Percentiles rank a stretch among this genome's conserved stretches.
phyloP scores from a whole-genome alignment of 192 early-diverging fungal genomes.

The Coemansia umbellata region DNA sequence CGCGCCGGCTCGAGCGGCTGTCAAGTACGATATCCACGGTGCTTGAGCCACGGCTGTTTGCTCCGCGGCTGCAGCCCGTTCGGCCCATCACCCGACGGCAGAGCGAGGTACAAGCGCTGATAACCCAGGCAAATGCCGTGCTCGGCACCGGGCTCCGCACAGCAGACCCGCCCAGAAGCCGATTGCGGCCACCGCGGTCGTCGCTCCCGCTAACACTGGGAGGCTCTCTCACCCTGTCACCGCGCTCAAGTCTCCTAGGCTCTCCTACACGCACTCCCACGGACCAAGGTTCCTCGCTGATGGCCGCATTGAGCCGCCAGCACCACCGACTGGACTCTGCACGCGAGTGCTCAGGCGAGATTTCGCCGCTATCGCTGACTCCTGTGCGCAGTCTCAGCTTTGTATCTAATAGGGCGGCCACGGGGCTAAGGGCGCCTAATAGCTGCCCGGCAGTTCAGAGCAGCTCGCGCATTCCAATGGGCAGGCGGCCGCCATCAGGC shows the following conservation, averaged over 20 bases:
- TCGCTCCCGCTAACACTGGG: constrained; percentile 21
- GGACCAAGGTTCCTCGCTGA: not conserved
- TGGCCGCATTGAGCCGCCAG: constrained; percentile 16
- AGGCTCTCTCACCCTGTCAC: constrained; percentile 6
- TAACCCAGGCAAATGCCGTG: constrained; percentile 45
- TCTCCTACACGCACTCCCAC: not conserved
- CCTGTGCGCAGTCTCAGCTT: constrained; percentile 12
- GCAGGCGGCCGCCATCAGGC: not conserved
- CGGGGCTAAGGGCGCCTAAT: not conserved
- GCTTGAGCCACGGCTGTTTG: not conserved
- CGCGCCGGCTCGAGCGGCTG: too few relatives aligned
- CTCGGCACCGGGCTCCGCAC: constrained; percentile 10
- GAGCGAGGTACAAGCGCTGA: constrained; percentile 40
- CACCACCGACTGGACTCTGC: constrained; percentile 19
- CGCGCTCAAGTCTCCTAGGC: constrained; percentile 7
- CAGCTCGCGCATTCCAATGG: not conserved
- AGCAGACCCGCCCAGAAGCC: not conserved
- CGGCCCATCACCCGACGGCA: constrained; percentile 15
- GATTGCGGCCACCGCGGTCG: constrained; percentile 30
- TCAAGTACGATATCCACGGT: too few relatives aligned
- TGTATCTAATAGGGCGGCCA: not conserved
- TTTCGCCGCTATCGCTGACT: constrained; percentile 14
- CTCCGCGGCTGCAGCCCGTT: too few relatives aligned
- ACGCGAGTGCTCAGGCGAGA: constrained; percentile 7
- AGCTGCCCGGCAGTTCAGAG: not conserved